These are phyloP conservation scores for Carex cristatella DNA, from an alignment of 176 grass and related monocot genomes.

Conservation along the genomic window DNA sequence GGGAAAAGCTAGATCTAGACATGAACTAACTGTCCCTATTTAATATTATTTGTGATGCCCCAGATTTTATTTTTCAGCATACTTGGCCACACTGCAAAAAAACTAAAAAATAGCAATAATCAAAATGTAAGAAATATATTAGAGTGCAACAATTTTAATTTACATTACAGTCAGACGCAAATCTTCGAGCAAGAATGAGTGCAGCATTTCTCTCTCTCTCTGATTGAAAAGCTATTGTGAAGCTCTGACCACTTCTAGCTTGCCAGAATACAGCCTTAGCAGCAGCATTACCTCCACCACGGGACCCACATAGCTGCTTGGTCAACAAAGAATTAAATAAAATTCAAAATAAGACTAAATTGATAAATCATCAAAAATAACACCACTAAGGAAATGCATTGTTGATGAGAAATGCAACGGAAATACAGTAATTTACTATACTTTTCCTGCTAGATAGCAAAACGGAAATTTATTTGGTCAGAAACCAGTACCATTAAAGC, in stretches of 20 bases:
- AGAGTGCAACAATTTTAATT: conserved; percentile 3
- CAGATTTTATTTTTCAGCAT: neutral
- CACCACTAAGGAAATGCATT: neutral
- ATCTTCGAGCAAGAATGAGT: conserved; percentile 80
- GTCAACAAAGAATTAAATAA: conserved; percentile 10
- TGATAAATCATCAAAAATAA: conserved; percentile 18
- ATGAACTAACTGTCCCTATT: neutral
- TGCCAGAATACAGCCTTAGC: conserved; percentile 78
- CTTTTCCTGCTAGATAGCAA: neutral
- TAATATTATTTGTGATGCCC: neutral
- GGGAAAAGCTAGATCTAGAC: too few species aligned
- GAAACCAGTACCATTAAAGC: neutral
- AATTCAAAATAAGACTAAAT: conserved; percentile 14
- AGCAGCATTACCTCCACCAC: conserved; percentile 76
- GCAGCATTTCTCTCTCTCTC: conserved; percentile 90
- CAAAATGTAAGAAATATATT: neutral
- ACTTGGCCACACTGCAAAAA: neutral
- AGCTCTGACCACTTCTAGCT: conserved; percentile 54
- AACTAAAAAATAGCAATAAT: neutral
- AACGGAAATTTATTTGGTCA: neutral
- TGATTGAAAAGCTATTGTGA: conserved; percentile 72
- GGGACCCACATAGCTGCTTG: conserved; percentile 73
- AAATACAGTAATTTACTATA: neutral
- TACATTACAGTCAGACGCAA: conserved; percentile 83
- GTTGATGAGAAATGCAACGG: neutral